Percentiles rank a stretch among this genome's conserved stretches.
These are phyloP conservation scores for Skeletonema grethae DNA, from an alignment of 108 stramenopile genomes.

Conservation along the genomic window DNA sequence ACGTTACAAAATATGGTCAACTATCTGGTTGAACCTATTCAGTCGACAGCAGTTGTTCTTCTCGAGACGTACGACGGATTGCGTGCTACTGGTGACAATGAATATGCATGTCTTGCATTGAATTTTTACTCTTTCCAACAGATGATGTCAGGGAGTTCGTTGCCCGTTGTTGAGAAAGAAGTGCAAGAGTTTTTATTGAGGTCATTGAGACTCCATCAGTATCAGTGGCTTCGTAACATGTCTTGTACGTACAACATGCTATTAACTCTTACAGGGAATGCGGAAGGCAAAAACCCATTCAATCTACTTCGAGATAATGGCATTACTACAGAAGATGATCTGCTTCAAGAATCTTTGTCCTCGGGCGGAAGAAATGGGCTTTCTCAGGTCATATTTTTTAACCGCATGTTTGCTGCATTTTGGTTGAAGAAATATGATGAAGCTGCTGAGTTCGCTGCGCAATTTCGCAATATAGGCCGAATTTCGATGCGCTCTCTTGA, in stretches of 20 bases:
- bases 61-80: neutral
- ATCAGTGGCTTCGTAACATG: neutral
- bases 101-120: neutral
- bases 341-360: neutral
- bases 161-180: neutral
- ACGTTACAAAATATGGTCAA: neutral
- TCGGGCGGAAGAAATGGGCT: neutral
- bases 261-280: neutral
- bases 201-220: neutral
- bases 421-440: neutral
- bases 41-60: neutral
- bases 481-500: conserved; percentile 7
- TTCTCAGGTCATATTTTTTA: neutral
- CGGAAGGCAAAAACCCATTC: neutral
- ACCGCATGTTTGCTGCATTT: neutral
- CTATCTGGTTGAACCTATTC: neutral
- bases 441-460: neutral
- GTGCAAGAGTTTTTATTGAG: neutral
- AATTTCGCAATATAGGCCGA: neutral
- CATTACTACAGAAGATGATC: neutral
- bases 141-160: neutral
- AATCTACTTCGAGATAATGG: neutral
- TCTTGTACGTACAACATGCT: neutral
- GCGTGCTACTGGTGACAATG: neutral
- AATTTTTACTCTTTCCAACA: neutral